phyloP scores from a whole-genome alignment of 208 protist genomes.

The Acanthamoeba sp. region DNA sequence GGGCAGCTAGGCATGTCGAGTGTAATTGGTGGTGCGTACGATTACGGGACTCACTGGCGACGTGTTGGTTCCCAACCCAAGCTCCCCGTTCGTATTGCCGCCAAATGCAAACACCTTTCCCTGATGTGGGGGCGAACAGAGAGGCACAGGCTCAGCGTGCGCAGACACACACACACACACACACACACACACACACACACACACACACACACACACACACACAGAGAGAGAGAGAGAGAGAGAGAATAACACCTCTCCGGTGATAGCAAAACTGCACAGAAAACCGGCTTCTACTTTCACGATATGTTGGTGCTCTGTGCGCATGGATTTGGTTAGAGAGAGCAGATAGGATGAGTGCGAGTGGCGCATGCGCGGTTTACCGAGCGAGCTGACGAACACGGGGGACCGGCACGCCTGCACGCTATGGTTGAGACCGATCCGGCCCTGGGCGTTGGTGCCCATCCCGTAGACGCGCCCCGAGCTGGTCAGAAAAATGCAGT shows the following conservation, averaged over 20 bases:
- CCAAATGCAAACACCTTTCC: neutral
- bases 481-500: slow-evolving; percentile 17
- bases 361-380: neutral
- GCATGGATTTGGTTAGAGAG: neutral
- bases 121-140: neutral
- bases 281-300: slow-evolving; percentile 1
- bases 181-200: neutral
- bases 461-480: slow-evolving; percentile 9
- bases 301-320: neutral
- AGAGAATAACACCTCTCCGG: neutral
- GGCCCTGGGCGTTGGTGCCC: neutral
- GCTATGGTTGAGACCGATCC: neutral
- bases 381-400: neutral
- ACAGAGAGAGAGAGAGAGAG: neutral
- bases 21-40: neutral
- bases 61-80: neutral
- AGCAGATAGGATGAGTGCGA: neutral
- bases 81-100: slow-evolving; percentile 6
- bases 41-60: neutral
- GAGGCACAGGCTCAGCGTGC: too few species aligned
- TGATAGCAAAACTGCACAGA: slow-evolving; percentile 15
- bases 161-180: too few species aligned
- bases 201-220: neutral
- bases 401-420: neutral
- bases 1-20: too few species aligned